A percentile compares a stretch with the other conserved stretches of the same genome.
phyloP scores from a whole-genome alignment of 306 rosid genomes.

The Herpetospermum pedunculosum region DNA sequence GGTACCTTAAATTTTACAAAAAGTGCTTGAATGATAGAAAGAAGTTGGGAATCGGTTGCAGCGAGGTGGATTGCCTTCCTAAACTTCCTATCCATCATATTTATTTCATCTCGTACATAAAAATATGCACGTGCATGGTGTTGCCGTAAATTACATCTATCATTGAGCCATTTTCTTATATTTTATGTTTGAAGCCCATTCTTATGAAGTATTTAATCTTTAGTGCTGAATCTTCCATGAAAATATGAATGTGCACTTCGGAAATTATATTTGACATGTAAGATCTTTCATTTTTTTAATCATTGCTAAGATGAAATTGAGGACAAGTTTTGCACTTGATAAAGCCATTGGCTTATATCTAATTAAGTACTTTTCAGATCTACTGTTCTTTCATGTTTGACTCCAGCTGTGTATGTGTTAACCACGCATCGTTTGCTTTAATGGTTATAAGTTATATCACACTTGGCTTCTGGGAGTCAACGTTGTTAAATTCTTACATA shows the following conservation, averaged over 20 bases:
- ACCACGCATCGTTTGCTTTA: too few relatives aligned
- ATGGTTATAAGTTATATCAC: background rate
- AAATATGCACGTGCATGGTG: background rate
- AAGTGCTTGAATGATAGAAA: slow-evolving; percentile 80
- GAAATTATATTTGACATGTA: background rate
- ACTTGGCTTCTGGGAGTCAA: background rate
- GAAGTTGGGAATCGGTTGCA: slow-evolving; percentile 95
- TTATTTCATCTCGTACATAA: background rate
- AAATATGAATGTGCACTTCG: background rate
- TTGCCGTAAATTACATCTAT: background rate
- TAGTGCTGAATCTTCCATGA: background rate
- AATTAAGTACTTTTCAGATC: background rate
- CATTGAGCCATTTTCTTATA: background rate
- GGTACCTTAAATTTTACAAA: slow-evolving; percentile 73
- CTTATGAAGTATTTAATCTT: background rate
- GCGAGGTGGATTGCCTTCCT: slow-evolving; percentile 62
- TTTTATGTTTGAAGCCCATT: background rate
- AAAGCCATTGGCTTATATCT: background rate
- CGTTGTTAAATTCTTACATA: background rate
- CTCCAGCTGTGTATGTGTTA: too few relatives aligned
- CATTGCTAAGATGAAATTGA: background rate
- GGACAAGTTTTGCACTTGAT: background rate
- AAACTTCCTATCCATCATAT: background rate
- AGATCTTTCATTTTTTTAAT: background rate
- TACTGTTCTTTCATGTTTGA: background rate